phyloP scores from a whole-genome alignment of 23 red algal species.

The Gracilaria caudata region DNA sequence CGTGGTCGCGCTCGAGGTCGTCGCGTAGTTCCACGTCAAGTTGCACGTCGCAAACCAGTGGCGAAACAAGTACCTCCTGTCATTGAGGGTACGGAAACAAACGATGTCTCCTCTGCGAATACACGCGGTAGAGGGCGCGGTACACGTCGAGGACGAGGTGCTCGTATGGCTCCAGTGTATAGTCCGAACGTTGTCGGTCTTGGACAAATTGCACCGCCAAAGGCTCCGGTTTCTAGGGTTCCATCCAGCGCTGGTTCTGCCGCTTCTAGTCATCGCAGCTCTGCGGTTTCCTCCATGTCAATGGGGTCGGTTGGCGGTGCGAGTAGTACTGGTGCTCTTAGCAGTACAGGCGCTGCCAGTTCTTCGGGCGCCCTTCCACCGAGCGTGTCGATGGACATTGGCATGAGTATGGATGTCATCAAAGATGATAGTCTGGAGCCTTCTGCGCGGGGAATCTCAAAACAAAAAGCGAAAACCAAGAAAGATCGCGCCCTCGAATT shows the following conservation, averaged over 20 bases:
- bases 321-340: conserved; percentile 28
- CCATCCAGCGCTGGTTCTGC: conserved; percentile 30
- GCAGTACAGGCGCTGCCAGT: neutral
- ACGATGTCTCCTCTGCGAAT: neutral
- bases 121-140: conserved; percentile 1
- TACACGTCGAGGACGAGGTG: conserved; percentile 5
- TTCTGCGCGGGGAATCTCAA: neutral
- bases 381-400: neutral
- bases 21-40: conserved; percentile 48
- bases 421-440: neutral
- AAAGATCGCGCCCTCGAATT: conserved; percentile 18
- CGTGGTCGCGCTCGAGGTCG: conserved; percentile 60
- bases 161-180: conserved; percentile 20
- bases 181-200: conserved; percentile 49
- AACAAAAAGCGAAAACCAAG: neutral
- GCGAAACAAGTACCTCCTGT: conserved; percentile 2
- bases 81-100: neutral
- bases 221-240: conserved; percentile 3
- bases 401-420: neutral
- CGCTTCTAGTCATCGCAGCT: conserved; percentile 47
- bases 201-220: conserved; percentile 66
- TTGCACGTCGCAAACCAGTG: conserved; percentile 44
- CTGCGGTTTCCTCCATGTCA: conserved; percentile 48
- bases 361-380: neutral
- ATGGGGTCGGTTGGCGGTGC: conserved; percentile 43